phyloP scores from a whole-genome alignment of 177 flowering plant species.

The Vitis hybrid region DNA sequence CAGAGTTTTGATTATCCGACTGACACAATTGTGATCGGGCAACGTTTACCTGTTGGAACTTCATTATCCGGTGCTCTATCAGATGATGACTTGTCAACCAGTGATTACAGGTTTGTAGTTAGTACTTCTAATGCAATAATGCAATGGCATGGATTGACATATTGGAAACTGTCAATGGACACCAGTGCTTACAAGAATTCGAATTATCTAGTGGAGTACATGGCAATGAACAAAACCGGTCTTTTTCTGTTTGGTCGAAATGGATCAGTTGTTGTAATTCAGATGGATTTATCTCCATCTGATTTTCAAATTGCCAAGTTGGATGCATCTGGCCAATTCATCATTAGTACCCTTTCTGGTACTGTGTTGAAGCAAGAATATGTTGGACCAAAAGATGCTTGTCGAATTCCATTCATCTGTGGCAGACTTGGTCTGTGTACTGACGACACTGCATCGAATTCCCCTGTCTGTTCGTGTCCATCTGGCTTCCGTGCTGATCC shows the following conservation, averaged over 20 bases:
- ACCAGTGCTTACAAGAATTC: constrained; percentile 37
- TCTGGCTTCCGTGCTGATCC: constrained; percentile 30
- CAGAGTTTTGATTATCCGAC: constrained; percentile 63
- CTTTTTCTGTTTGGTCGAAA: constrained; percentile 42
- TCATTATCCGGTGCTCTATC: constrained; percentile 39
- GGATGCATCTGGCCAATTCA: constrained; percentile 44
- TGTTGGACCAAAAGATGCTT: constrained; percentile 43
- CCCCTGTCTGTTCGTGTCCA: constrained; percentile 62
- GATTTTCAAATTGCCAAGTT: constrained; percentile 52
- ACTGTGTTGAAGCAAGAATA: constrained; percentile 28
- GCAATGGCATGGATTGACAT: constrained; percentile 57
- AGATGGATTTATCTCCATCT: constrained; percentile 32
- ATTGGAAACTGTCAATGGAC: constrained; percentile 72
- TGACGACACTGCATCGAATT: constrained; percentile 12
- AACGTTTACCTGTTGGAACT: constrained; percentile 33
- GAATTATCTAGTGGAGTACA: constrained; percentile 33
- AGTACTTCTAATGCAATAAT: constrained; percentile 41
- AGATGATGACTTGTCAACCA: constrained; percentile 36
- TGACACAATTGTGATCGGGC: constrained; percentile 71
- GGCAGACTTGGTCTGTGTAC: constrained; percentile 55
- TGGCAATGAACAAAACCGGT: constrained; percentile 54
- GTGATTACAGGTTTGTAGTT: constrained; percentile 43
- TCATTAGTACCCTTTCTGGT: constrained; percentile 34
- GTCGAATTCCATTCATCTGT: constrained; percentile 54
- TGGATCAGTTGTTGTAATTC: constrained; percentile 46